These are phyloP conservation scores for Suillus paluster DNA, from an alignment of 768 basidiomycete species.

Conservation along the genomic window DNA sequence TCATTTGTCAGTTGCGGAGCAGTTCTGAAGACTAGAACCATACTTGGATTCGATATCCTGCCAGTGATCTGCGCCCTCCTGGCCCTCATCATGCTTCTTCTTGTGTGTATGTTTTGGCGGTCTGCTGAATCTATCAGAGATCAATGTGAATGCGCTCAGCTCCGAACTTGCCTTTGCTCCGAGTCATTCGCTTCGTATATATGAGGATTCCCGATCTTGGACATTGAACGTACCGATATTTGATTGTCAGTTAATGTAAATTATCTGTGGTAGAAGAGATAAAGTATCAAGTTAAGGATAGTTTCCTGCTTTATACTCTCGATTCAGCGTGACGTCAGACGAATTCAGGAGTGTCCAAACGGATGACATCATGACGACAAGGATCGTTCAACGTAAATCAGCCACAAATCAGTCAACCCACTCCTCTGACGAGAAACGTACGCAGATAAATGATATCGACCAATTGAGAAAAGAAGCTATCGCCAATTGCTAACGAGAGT, in stretches of 20 bases:
- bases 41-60: slow-evolving; percentile 48
- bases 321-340: slow-evolving; percentile 5
- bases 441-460: not conserved
- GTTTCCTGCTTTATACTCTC: not conserved
- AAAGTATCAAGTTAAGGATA: not conserved
- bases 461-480: too few species aligned
- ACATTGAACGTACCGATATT: slow-evolving; percentile 34
- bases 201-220: slow-evolving; percentile 53
- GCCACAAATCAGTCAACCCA: not conserved
- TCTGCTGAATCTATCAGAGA: slow-evolving; percentile 15
- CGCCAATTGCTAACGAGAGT: too few species aligned
- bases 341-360: not conserved
- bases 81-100: slow-evolving; percentile 36
- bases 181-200: slow-evolving; percentile 46
- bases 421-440: too few species aligned
- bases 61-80: slow-evolving; percentile 38
- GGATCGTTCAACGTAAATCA: not conserved
- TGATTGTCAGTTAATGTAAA: not conserved
- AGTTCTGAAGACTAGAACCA: slow-evolving; percentile 9
- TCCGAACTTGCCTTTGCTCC: slow-evolving; percentile 47
- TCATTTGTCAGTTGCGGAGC: not conserved
- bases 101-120: slow-evolving; percentile 25
- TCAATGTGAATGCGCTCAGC: slow-evolving; percentile 9
- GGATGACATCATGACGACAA: not conserved
- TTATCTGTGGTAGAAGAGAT: not conserved